Percentiles rank a stretch among this genome's conserved stretches.
phyloP scores from a whole-genome alignment of 2,329 filamentous ascomycete species.

The Diaporthe nobilis region DNA sequence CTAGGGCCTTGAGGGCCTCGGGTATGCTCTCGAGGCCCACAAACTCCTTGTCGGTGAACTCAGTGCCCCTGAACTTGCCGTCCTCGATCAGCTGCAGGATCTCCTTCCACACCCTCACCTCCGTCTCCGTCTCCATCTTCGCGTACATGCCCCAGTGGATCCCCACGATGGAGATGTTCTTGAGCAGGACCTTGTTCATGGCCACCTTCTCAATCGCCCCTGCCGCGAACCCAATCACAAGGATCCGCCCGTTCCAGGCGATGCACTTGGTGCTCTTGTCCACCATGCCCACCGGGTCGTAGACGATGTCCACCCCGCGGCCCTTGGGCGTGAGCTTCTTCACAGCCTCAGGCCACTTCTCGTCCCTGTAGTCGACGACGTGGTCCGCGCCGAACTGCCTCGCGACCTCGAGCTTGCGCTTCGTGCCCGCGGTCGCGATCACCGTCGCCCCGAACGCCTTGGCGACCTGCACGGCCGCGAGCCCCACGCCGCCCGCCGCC shows the following conservation, averaged over 20 bases:
- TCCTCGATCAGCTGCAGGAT: conserved; percentile 82
- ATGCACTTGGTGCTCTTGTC: conserved; percentile 91
- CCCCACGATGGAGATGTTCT: conserved; percentile 92
- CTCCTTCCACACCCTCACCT: conserved; percentile 83
- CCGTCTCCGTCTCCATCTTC: conserved; percentile 77
- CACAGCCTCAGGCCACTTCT: conserved; percentile 76
- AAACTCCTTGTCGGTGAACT: conserved; percentile 86
- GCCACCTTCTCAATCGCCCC: conserved; percentile 92
- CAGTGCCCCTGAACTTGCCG: conserved; percentile 85
- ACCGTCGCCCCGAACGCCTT: conserved; percentile 93
- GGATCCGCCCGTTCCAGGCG: conserved; percentile 90
- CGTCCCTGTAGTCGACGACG: conserved; percentile 80
- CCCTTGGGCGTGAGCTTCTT: conserved; percentile 82
- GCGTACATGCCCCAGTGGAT: conserved; percentile 93
- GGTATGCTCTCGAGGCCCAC: conserved; percentile 85
- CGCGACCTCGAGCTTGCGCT: conserved; percentile 85
- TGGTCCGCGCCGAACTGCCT: conserved; percentile 87
- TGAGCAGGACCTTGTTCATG: conserved; percentile 91
- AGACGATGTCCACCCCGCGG: conserved; percentile 89
- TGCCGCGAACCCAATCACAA: conserved; percentile 91
- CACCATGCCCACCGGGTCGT: conserved; percentile 92
- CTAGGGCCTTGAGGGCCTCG: conserved; percentile 82
- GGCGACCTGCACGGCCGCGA: conserved; percentile 92
- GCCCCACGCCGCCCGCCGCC: conserved; percentile 90
- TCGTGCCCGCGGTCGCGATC: conserved; percentile 89